Conservation (phyloP, 768 basidiomycete genomes). For the Exsudoporus frostii region DNA sequence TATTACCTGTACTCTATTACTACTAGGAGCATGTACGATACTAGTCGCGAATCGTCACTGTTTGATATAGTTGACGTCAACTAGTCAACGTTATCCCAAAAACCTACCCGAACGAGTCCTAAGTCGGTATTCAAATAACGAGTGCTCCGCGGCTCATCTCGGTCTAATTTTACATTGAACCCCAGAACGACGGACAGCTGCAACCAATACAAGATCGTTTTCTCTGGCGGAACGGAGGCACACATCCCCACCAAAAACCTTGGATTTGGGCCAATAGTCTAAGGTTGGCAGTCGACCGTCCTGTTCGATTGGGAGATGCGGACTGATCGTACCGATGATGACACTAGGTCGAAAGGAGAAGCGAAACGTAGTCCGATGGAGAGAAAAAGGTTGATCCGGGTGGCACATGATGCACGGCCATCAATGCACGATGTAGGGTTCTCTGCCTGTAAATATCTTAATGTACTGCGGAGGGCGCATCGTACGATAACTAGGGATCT, state of each 20-base stretch:
- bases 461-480: neutral
- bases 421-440: neutral
- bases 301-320: neutral
- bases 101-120: neutral
- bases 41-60: neutral
- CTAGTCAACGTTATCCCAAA: neutral
- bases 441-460: neutral
- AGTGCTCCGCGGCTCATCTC: neutral
- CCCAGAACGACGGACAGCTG: neutral
- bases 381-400: neutral
- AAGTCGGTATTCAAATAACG: no score
- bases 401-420: neutral
- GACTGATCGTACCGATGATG: neutral
- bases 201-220: neutral
- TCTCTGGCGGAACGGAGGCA: neutral
- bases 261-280: neutral
- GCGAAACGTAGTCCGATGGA: neutral
- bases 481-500: neutral
- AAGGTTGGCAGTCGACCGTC: neutral
- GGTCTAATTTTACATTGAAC: conserved; percentile 7
- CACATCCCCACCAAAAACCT: neutral
- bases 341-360: neutral
- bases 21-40: conserved; percentile 14
- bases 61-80: neutral
- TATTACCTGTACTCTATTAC: neutral